Evolutionary conservation across 169 alveolate species (phyloP).

Genomic region (Ichthyophthirius multifiliis): DNA sequence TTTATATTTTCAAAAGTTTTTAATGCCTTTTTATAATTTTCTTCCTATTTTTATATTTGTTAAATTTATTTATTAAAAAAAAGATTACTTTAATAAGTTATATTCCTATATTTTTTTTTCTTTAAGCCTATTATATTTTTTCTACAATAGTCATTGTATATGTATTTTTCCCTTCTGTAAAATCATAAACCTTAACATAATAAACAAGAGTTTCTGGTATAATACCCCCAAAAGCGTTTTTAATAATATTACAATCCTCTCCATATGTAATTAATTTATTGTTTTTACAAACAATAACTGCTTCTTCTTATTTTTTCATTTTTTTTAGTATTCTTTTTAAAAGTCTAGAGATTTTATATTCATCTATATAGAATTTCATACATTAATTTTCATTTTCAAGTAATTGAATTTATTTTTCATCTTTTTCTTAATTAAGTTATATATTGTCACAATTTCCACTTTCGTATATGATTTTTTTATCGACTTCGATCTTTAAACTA

Average conservation of each 20-base stretch:
- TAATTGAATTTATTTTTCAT: not conserved
- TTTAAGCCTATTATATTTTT: conserved; percentile 22
- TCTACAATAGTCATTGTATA: conserved; percentile 36
- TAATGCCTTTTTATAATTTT: conserved; percentile 31
- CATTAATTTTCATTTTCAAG: not conserved
- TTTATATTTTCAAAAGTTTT: conserved; percentile 30
- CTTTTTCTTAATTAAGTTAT: no score
- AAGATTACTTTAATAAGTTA: not conserved
- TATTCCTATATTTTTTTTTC: conserved; percentile 27
- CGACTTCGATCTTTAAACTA: not conserved
- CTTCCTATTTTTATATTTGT: not conserved
- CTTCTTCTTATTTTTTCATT: conserved; percentile 31
- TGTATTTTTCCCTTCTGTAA: conserved; percentile 37
- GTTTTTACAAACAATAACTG: conserved; percentile 1
- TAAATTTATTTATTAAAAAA: not conserved
- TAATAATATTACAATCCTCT: conserved; percentile 29
- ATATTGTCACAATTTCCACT: no score
- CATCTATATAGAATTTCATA: conserved; percentile 16
- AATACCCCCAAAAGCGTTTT: not conserved
- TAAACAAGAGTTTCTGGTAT: conserved; percentile 12
- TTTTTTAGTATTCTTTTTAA: conserved; percentile 3
- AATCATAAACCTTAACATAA: conserved; percentile 11
- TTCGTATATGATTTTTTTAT: not conserved
- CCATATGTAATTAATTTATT: conserved; percentile 16
- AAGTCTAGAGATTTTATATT: conserved; percentile 22